These are phyloP conservation scores for Ensete glaucum DNA, from an alignment of 176 grass and related monocot species.

Conservation along the genomic window DNA sequence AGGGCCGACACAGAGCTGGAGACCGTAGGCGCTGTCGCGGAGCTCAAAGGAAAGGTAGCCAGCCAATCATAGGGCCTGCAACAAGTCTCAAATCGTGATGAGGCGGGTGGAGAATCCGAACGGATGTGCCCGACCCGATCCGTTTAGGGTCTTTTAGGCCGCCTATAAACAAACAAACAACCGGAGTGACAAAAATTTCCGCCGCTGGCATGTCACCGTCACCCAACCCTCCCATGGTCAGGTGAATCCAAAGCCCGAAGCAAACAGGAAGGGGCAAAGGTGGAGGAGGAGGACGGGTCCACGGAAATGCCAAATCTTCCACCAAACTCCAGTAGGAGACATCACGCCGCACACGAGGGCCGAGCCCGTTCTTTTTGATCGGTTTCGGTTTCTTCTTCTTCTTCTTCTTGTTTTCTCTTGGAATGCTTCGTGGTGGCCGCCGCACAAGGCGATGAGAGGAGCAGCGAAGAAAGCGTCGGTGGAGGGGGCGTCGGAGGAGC, in stretches of 20 bases:
- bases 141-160: too few species aligned
- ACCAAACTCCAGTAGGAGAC: background rate
- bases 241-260: background rate
- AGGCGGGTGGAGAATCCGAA: too few species aligned
- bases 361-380: background rate
- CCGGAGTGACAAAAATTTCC: background rate
- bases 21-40: too few species aligned
- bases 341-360: background rate
- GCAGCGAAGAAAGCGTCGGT: conserved; percentile 16
- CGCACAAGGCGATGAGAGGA: background rate
- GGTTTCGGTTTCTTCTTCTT: background rate
- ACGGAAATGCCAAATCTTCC: too few species aligned
- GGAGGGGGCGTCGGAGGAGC: conserved; percentile 23
- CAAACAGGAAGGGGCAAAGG: background rate
- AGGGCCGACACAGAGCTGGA: too few species aligned
- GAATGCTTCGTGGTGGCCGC: background rate
- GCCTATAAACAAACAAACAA: background rate
- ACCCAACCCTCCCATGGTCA: background rate
- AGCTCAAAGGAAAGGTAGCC: too few species aligned
- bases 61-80: too few species aligned
- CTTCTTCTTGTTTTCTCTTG: background rate
- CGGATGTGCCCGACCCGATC: too few species aligned
- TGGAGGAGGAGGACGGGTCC: background rate
- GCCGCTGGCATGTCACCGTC: background rate
- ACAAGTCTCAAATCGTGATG: too few species aligned